Evolutionary conservation across 257 asterid species (phyloP).

Genomic region (Dorcoceras hygrometricum): DNA sequence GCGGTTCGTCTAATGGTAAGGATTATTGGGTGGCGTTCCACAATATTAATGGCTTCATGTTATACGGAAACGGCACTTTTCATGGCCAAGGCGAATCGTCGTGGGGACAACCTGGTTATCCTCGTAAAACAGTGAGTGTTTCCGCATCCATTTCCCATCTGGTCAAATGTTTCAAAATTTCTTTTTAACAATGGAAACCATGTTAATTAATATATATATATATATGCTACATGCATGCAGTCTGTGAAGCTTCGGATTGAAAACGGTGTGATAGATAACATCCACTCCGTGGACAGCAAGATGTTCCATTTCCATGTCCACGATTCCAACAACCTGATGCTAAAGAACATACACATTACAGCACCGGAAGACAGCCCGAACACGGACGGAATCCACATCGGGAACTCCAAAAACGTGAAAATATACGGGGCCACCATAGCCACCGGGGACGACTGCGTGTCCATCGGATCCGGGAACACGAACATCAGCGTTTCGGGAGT

Average conservation of each 20-base stretch:
- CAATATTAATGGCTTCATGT: not conserved
- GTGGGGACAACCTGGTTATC: not conserved
- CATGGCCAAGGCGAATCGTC: not conserved
- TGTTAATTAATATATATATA: too few relatives aligned
- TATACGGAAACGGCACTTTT: not conserved
- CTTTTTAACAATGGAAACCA: too few relatives aligned
- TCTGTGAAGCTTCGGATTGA: not conserved
- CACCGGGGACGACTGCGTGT: conserved; percentile 40
- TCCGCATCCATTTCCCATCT: too few relatives aligned
- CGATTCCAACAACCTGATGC: conserved; percentile 26
- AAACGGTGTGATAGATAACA: conserved; percentile 8
- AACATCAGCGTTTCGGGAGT: conserved; percentile 29
- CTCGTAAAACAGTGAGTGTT: too few relatives aligned
- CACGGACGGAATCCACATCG: conserved; percentile 38
- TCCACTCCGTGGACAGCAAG: conserved; percentile 51
- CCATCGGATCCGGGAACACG: conserved; percentile 26
- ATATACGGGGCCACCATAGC: conserved; percentile 14
- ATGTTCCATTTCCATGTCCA: conserved; percentile 41
- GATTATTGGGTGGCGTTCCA: not conserved
- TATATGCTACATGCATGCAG: not conserved
- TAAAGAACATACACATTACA: conserved; percentile 22
- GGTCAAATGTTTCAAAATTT: too few relatives aligned
- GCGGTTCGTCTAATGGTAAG: not conserved
- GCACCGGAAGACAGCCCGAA: conserved; percentile 37
- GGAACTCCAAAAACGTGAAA: conserved; percentile 11